A percentile compares a stretch with the other conserved stretches of the same genome.
These are phyloP conservation scores for Solanum okadae DNA, from an alignment of 257 asterid species.

Conservation along the genomic window DNA sequence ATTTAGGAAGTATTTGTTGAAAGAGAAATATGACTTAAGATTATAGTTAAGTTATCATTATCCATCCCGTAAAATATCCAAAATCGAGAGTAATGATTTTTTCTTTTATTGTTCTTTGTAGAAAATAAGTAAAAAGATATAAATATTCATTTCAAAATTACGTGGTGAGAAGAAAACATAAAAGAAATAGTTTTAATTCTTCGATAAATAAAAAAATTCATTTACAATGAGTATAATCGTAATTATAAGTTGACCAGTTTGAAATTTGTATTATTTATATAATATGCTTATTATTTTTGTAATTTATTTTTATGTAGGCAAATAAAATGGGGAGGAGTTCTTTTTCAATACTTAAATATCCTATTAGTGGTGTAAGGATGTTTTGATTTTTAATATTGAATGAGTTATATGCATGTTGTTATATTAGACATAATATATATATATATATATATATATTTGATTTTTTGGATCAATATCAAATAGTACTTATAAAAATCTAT, in stretches of 20 bases:
- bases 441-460: too few species aligned
- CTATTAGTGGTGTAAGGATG: neutral
- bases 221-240: accelerated
- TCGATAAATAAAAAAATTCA: accelerated
- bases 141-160: neutral
- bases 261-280: neutral
- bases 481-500: too few species aligned
- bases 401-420: neutral
- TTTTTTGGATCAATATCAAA: neutral
- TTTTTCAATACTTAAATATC: neutral
- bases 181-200: neutral
- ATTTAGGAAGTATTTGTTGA: neutral
- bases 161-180: neutral
- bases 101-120: neutral
- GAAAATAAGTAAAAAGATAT: neutral
- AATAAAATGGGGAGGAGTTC: neutral
- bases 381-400: neutral
- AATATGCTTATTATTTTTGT: neutral
- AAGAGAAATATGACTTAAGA: neutral
- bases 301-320: neutral
- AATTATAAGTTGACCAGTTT: neutral
- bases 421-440: too few species aligned
- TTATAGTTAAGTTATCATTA: neutral
- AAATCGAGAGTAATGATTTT: accelerated
- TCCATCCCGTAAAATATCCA: neutral